Conservation (phyloP, 192 early-diverging fungal species). For the Lunasporangiospora selenospora region DNA sequence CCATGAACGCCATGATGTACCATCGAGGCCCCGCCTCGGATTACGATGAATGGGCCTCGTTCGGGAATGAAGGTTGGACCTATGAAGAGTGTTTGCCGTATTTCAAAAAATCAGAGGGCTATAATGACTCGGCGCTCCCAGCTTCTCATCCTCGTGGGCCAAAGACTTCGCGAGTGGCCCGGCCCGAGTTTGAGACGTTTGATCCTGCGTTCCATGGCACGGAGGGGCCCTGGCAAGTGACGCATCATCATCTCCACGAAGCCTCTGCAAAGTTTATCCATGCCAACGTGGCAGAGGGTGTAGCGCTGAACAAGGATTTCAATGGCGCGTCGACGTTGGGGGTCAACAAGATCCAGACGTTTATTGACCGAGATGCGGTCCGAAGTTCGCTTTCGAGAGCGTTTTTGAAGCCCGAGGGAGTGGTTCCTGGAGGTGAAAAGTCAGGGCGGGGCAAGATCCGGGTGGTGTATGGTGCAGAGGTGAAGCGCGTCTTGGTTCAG, state of each 20-base stretch:
- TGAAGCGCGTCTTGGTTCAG: constrained; percentile 12
- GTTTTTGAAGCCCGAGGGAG: constrained; percentile 13
- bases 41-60: constrained; percentile 30
- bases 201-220: constrained; percentile 32
- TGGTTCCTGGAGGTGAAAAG: constrained; percentile 18
- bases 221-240: constrained; percentile 37
- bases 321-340: constrained; percentile 34
- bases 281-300: constrained; percentile 18
- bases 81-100: constrained; percentile 4
- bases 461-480: constrained; percentile 22
- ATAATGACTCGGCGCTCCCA: constrained; percentile 23
- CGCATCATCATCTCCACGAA: constrained; percentile 11
- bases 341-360: constrained; percentile 25
- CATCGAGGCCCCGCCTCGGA: constrained; percentile 38
- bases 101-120: constrained; percentile 28
- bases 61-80: constrained; percentile 14
- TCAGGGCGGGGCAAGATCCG: constrained; percentile 16
- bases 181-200: constrained; percentile 13
- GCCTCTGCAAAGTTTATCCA: constrained; percentile 13
- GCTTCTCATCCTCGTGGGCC: constrained; percentile 4
- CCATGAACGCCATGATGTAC: constrained; percentile 47
- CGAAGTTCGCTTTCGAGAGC: constrained; percentile 38
- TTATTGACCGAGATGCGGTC: constrained; percentile 32
- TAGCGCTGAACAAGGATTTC: constrained; percentile 28
- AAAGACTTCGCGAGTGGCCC: constrained; percentile 12